phyloP scores from a whole-genome alignment of 306 rosid genomes.

The Mimosa bimucronata region DNA sequence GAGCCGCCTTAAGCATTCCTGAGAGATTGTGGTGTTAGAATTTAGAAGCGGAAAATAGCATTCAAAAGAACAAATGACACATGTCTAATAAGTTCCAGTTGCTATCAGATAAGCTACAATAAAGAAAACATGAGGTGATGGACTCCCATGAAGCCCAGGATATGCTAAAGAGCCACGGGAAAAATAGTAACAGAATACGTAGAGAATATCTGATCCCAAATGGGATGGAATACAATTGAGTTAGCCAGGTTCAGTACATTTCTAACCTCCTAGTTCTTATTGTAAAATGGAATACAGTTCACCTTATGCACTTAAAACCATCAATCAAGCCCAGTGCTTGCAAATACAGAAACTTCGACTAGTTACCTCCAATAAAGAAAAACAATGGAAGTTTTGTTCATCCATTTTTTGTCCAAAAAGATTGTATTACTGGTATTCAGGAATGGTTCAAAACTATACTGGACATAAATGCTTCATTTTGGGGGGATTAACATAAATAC shows the following conservation, averaged over 20 bases:
- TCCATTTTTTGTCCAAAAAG: neutral
- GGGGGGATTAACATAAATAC: neutral
- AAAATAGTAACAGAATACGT: neutral
- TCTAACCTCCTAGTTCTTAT: neutral
- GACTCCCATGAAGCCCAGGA: neutral
- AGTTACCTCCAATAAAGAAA: neutral
- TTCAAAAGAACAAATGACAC: neutral
- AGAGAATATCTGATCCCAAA: neutral
- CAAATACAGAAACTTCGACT: neutral
- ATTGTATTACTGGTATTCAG: neutral
- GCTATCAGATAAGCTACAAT: neutral
- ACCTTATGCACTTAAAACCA: conserved; percentile 11
- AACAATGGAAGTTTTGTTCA: neutral
- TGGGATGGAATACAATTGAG: neutral
- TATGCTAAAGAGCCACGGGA: neutral
- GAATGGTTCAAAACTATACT: too few species aligned
- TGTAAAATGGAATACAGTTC: neutral
- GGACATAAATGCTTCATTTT: too few species aligned
- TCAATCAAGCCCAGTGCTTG: neutral
- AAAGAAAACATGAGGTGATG: neutral
- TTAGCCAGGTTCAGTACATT: neutral
- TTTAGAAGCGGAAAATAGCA: neutral
- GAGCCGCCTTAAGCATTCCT: conserved; percentile 64
- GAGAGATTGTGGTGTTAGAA: conserved; percentile 35
- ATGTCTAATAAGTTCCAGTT: neutral